These are phyloP conservation scores for Globisporangium radiosum DNA, from an alignment of 352 stramenopile species.

Conservation along the genomic window DNA sequence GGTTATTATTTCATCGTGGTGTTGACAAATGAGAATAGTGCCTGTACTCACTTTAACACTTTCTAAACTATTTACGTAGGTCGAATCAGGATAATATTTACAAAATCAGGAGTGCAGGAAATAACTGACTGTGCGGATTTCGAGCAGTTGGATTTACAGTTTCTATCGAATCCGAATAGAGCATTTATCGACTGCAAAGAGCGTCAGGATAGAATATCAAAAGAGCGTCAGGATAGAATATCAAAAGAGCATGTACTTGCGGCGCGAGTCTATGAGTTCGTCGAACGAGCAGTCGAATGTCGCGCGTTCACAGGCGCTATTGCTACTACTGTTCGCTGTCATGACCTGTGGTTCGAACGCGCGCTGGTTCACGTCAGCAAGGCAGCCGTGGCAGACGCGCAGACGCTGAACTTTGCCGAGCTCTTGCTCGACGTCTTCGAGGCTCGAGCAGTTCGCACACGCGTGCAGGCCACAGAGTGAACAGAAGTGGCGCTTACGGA, in stretches of 20 bases:
- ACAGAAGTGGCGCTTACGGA: slow-evolving; percentile 14
- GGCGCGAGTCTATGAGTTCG: not conserved
- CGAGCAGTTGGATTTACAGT: too few species aligned
- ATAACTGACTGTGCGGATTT: too few species aligned
- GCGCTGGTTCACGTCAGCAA: not conserved
- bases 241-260: not conserved
- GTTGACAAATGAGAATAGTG: too few species aligned
- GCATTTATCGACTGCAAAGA: too few species aligned
- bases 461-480: slow-evolving; percentile 10
- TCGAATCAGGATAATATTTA: too few species aligned
- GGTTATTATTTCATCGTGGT: too few species aligned
- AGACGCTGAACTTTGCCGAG: slow-evolving; percentile 7
- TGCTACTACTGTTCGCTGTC: not conserved
- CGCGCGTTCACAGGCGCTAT: not conserved
- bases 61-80: too few species aligned
- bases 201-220: not conserved
- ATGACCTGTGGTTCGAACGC: slow-evolving; percentile 1
- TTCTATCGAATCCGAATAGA: too few species aligned
- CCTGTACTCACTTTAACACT: too few species aligned
- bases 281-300: slow-evolving; percentile 6
- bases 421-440: slow-evolving; percentile 10
- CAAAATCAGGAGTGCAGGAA: too few species aligned
- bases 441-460: slow-evolving; percentile 11
- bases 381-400: slow-evolving; percentile 10
- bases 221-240: not conserved